These are phyloP conservation scores for Starmerella riodocensis DNA, from an alignment of 805 yeast species.

Conservation along the genomic window DNA sequence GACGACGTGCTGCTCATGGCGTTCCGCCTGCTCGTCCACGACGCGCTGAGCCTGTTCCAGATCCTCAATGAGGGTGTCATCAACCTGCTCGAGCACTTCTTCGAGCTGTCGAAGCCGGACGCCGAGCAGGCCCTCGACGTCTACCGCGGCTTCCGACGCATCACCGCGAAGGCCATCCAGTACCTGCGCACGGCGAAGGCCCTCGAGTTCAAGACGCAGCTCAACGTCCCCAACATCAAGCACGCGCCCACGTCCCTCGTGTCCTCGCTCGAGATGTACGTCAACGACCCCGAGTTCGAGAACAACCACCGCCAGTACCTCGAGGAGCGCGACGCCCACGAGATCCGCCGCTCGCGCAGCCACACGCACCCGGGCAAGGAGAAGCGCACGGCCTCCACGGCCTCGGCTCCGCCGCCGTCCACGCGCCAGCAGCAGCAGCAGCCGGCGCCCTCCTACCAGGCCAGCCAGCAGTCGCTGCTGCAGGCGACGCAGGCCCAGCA, in stretches of 20 bases:
- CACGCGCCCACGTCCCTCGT: conserved; percentile 95
- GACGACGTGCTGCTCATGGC: conserved; percentile 76
- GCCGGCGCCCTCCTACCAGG: not conserved
- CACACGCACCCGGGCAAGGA: not conserved
- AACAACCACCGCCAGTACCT: conserved; percentile 63
- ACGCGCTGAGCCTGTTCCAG: conserved; percentile 73
- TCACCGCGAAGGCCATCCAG: conserved; percentile 76
- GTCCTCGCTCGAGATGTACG: conserved; percentile 72
- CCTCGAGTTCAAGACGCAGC: conserved; percentile 69
- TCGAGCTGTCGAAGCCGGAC: conserved; percentile 76
- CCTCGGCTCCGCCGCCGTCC: conserved; percentile 5
- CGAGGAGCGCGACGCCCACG: conserved; percentile 44
- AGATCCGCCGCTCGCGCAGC: conserved; percentile 14
- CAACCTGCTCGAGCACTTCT: conserved; percentile 82
- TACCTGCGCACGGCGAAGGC: conserved; percentile 83
- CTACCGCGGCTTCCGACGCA: conserved; percentile 71
- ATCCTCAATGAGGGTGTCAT: conserved; percentile 91
- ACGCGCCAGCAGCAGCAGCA: not conserved
- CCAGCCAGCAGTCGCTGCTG: not conserved
- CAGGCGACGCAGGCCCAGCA: not conserved
- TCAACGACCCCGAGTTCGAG: conserved; percentile 77
- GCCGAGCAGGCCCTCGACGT: conserved; percentile 78
- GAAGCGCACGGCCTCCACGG: conserved; percentile 2
- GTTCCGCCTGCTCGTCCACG: conserved; percentile 81
- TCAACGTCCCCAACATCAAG: conserved; percentile 87